Percentiles rank a stretch among this genome's conserved stretches.
Conservation (phyloP, 2,329 filamentous ascomycete genomes). For the Diaporthe sp. region DNA sequence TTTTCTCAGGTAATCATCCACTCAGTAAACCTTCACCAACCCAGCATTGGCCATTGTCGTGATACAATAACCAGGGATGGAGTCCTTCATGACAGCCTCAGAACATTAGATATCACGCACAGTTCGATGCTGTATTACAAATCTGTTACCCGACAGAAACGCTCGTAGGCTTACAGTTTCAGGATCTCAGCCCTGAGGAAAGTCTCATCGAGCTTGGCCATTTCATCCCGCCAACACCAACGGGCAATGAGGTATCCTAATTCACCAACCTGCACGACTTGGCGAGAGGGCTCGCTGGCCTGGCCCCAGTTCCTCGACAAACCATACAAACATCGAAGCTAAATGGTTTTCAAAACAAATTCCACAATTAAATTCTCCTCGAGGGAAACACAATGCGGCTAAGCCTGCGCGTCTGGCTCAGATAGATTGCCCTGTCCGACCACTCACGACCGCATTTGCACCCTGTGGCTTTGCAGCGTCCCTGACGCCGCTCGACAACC, state of each 20-base stretch:
- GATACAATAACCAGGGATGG: background rate
- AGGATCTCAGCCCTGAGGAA: background rate
- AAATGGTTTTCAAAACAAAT: slow-evolving; percentile 10
- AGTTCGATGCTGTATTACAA: background rate
- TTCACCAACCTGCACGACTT: background rate
- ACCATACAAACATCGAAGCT: slow-evolving; percentile 23
- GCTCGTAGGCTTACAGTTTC: slow-evolving; percentile 3
- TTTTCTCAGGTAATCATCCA: background rate
- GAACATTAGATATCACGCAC: slow-evolving; percentile 9
- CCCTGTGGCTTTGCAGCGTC: background rate
- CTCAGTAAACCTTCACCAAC: background rate
- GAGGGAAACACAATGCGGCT: slow-evolving; percentile 23
- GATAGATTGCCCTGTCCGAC: slow-evolving; percentile 25
- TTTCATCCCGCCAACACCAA: background rate
- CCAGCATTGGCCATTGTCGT: background rate
- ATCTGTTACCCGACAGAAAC: slow-evolving; percentile 17
- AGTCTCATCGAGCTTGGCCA: slow-evolving; percentile 11
- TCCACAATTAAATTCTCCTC: slow-evolving; percentile 26
- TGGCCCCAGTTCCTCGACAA: slow-evolving; percentile 10
- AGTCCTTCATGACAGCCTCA: slow-evolving; percentile 7
- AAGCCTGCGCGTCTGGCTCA: slow-evolving; percentile 31
- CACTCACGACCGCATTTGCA: slow-evolving; percentile 16
- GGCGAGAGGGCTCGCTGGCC: slow-evolving; percentile 16
- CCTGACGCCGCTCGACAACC: background rate
- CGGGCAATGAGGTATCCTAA: background rate